Conservation (phyloP, 1,284 basidiomycete species). For the Melampsora larici-populina region DNA sequence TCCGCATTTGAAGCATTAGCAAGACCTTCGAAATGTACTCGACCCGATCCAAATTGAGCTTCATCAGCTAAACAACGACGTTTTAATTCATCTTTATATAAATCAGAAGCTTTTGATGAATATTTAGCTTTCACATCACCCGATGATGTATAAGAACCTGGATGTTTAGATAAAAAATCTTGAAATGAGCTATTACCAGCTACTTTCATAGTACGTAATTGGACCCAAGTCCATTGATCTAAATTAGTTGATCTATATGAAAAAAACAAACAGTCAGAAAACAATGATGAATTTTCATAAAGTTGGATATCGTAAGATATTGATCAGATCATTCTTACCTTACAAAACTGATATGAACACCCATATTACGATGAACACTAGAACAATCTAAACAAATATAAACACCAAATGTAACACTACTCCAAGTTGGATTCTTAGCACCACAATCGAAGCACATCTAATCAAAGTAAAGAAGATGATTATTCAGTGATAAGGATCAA, state of each 20-base stretch:
- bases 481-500: not conserved
- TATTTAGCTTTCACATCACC: constrained; percentile 86
- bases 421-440: constrained; percentile 96
- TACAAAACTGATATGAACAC: constrained; percentile 97
- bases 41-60: constrained; percentile 67
- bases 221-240: constrained; percentile 86
- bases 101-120: constrained; percentile 71
- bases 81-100: constrained; percentile 90
- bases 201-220: constrained; percentile 93
- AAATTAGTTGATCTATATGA: constrained; percentile 84
- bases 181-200: constrained; percentile 85
- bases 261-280: constrained; percentile 25
- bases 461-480: not conserved
- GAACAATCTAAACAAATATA: constrained; percentile 99
- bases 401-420: constrained; percentile 90
- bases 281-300: constrained; percentile 42
- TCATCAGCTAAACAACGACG: constrained; percentile 76
- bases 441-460: constrained; percentile 95
- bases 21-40: constrained; percentile 74
- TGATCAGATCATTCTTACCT: constrained; percentile 61
- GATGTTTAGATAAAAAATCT: constrained; percentile 86
- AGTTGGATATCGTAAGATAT: not conserved
- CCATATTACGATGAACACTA: constrained; percentile 89
- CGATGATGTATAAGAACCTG: constrained; percentile 68
- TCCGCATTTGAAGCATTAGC: constrained; percentile 54